These are phyloP conservation scores for Dictyostelium brefeldianum DNA, from an alignment of 78 protist genomes.

Conservation along the genomic window DNA sequence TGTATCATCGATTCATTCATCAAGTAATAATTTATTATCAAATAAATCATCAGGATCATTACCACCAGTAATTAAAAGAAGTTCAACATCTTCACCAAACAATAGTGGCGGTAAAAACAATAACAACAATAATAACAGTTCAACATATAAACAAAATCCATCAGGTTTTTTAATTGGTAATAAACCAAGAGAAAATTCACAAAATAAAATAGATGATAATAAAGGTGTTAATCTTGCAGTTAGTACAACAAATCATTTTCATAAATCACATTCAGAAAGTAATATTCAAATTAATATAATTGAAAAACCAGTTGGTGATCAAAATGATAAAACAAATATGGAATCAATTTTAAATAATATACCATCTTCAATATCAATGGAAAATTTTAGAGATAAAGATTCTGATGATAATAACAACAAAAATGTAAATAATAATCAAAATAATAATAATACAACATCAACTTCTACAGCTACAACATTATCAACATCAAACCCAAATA, in stretches of 20 bases:
- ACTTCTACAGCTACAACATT: not conserved
- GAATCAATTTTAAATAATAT: not conserved
- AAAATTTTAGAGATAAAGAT: not conserved
- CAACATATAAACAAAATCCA: not conserved
- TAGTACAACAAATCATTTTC: constrained; percentile 20
- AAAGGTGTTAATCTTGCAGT: constrained; percentile 5
- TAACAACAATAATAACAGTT: not conserved
- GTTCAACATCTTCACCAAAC: not conserved
- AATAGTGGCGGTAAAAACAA: not conserved
- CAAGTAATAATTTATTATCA: not conserved
- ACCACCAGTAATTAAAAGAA: constrained; percentile 19
- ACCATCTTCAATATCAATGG: constrained; percentile 22
- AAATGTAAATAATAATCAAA: not conserved
- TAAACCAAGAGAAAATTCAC: constrained; percentile 18
- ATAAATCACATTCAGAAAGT: constrained; percentile 10
- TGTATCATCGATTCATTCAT: constrained; percentile 14
- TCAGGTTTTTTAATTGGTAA: not conserved
- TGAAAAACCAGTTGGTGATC: not conserved
- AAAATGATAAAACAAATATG: not conserved
- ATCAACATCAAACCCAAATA: constrained; percentile 8
- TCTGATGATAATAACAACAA: not conserved
- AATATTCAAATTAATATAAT: not conserved
- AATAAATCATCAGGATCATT: constrained; percentile 6
- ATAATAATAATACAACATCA: not conserved
- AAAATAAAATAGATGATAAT: constrained; percentile 12